Percentiles rank a stretch among this genome's conserved stretches.
Conservation (phyloP, 306 rosid species). For the Erythrophleum fordii region DNA sequence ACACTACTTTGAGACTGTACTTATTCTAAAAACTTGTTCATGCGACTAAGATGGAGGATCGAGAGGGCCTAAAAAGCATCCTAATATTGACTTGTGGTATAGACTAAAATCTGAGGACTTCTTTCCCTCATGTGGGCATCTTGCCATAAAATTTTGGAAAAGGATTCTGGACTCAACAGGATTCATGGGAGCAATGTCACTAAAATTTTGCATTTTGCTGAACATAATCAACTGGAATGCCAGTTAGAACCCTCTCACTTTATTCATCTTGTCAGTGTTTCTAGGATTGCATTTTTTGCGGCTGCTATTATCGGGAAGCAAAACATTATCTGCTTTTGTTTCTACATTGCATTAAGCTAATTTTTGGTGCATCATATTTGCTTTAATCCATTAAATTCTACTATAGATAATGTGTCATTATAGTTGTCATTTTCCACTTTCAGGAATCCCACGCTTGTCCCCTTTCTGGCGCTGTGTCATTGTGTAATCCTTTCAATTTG, state of each 20-base stretch:
- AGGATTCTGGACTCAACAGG: background rate
- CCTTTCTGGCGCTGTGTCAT: slow-evolving; percentile 92
- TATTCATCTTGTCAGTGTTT: background rate
- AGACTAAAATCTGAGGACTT: background rate
- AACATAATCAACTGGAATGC: background rate
- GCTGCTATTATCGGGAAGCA: background rate
- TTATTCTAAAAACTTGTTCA: background rate
- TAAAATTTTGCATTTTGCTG: background rate
- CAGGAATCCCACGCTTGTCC: slow-evolving; percentile 72
- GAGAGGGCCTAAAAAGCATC: background rate
- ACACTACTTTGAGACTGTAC: background rate
- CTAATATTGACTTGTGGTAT: background rate
- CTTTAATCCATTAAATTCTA: slow-evolving; percentile 4
- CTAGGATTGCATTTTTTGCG: background rate
- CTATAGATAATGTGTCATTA: slow-evolving; percentile 27
- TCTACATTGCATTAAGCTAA: background rate
- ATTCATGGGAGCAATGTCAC: background rate
- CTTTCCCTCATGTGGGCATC: background rate
- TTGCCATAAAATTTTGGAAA: background rate
- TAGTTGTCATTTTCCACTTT: slow-evolving; percentile 41
- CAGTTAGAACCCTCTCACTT: background rate
- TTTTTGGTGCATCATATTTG: slow-evolving; percentile 25
- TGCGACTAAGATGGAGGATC: background rate
- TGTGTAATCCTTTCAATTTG: slow-evolving; percentile 97
- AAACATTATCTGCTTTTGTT: slow-evolving; percentile 7